Evolutionary conservation across 106 monocot species (phyloP).

Genomic region (Dioscorea dumetorum): DNA sequence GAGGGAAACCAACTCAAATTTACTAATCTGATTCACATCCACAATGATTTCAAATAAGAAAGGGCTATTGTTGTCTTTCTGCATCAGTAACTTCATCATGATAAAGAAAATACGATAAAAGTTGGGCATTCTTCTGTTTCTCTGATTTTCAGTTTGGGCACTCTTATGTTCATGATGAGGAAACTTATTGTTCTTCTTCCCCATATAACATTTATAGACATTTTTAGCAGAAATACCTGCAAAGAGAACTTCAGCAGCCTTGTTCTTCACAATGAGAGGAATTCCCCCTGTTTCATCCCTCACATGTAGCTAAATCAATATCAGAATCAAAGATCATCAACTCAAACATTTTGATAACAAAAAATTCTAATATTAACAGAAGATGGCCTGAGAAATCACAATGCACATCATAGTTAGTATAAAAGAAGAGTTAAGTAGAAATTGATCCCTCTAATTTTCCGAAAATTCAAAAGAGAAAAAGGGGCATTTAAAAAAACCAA

Average conservation of each 20-base stretch:
- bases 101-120: conserved; percentile 47
- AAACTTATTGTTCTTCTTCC: conserved; percentile 3
- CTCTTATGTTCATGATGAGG: neutral
- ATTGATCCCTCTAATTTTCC: too few species aligned
- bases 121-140: conserved; percentile 5
- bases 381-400: too few species aligned
- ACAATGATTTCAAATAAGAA: conserved; percentile 40
- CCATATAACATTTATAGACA: conserved; percentile 33
- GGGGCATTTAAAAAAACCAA: too few species aligned
- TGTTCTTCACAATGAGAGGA: conserved; percentile 50
- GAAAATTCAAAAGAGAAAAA: too few species aligned
- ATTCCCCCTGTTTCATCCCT: conserved; percentile 35
- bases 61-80: conserved; percentile 38
- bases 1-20: conserved; percentile 41
- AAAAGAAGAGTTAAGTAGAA: too few species aligned
- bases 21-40: conserved; percentile 34
- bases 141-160: neutral
- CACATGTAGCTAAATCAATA: conserved; percentile 33
- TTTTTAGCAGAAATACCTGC: conserved; percentile 42
- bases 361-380: too few species aligned
- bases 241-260: conserved; percentile 49
- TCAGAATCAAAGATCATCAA: too few species aligned
- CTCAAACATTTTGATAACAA: too few species aligned
- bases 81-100: conserved; percentile 28
- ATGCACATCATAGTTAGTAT: too few species aligned